Evolutionary conservation across 257 asterid genomes (phyloP).

Genomic region (Parsonsia alboflavescens): DNA sequence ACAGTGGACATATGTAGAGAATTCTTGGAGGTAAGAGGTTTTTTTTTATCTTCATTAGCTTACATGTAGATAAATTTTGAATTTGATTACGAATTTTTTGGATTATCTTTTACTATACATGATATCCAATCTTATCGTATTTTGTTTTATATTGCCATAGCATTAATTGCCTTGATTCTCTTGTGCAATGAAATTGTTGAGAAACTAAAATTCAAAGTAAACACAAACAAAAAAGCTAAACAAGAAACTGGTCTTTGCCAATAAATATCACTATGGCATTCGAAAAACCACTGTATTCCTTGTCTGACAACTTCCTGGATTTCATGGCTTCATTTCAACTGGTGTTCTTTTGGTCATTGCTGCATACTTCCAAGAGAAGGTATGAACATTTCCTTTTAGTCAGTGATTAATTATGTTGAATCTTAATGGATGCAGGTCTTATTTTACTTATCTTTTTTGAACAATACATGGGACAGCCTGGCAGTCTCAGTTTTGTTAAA

Average conservation of each 20-base stretch:
- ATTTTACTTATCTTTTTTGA: slow-evolving; percentile 44
- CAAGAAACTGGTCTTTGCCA: background rate
- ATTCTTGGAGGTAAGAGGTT: slow-evolving; percentile 58
- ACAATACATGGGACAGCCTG: slow-evolving; percentile 63
- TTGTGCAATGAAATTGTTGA: background rate
- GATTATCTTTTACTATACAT: background rate
- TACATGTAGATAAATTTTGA: background rate
- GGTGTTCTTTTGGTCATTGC: background rate
- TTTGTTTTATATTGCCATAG: background rate
- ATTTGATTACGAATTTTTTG: background rate
- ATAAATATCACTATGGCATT: background rate
- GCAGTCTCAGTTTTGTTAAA: slow-evolving; percentile 57
- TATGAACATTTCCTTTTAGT: background rate
- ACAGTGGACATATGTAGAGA: slow-evolving; percentile 67
- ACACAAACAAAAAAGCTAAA: background rate
- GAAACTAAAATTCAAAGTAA: background rate
- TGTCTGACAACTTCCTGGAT: background rate
- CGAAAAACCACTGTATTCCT: background rate
- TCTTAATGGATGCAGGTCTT: slow-evolving; percentile 55
- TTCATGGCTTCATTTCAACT: background rate
- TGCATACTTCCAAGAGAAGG: background rate
- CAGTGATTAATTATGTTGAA: background rate
- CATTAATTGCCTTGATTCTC: background rate
- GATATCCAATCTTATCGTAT: background rate
- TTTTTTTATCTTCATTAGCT: background rate